A percentile compares a stretch with the other conserved stretches of the same genome.
Evolutionary conservation across 169 alveolate species (phyloP).

Genomic region (Eimeria brunetti): DNA sequence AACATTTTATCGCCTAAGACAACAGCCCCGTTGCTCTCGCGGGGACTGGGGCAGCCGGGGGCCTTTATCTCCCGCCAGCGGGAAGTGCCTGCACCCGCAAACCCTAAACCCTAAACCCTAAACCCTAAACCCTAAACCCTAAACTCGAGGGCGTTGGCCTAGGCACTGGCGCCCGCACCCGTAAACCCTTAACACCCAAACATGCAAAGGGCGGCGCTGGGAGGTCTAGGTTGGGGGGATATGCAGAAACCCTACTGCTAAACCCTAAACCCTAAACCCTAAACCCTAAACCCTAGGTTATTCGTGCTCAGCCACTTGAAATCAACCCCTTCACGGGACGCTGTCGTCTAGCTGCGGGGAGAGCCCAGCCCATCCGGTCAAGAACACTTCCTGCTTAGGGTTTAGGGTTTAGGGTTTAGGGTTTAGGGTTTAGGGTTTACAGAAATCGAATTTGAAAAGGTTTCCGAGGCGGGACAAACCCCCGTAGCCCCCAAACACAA

Average conservation of each 20-base stretch:
- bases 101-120: conserved; percentile 34
- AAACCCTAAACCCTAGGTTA: neutral
- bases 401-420: conserved; percentile 28
- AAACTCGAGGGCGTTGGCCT: too few relatives aligned
- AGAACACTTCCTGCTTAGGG: too few relatives aligned
- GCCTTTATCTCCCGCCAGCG: conserved; percentile 42
- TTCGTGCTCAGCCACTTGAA: neutral
- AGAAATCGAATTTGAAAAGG: conserved; percentile 86
- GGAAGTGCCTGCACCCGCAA: neutral
- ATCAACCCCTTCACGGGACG: too few relatives aligned
- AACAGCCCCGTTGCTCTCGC: conserved; percentile 90
- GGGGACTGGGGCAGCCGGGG: conserved; percentile 84
- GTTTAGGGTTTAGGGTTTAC: conserved; percentile 22
- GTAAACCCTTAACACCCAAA: too few relatives aligned
- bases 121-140: conserved; percentile 1
- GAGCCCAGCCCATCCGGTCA: too few relatives aligned
- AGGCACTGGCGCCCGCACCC: too few relatives aligned
- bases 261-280: neutral
- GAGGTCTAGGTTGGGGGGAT: too few relatives aligned
- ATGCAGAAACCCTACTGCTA: neutral
- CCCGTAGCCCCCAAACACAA: conserved; percentile 90
- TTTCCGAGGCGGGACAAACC: conserved; percentile 88
- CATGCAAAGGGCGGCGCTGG: too few relatives aligned
- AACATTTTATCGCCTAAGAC: conserved; percentile 88
- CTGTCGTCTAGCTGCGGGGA: too few relatives aligned